Conservation (phyloP, 139 green algal genomes). For the Desmodesmus armatus region DNA sequence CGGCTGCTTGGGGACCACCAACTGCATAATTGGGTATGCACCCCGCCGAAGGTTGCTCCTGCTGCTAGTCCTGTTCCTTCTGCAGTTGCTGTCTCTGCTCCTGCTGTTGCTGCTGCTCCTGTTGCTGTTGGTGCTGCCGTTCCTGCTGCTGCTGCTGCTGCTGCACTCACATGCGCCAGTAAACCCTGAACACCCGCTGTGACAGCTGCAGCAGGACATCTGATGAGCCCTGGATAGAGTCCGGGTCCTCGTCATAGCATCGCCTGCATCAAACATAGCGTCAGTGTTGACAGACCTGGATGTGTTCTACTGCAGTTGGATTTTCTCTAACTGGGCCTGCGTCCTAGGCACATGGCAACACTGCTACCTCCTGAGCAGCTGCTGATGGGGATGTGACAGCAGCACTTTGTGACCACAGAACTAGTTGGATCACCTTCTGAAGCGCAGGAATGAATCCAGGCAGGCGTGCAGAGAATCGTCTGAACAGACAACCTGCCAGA, state of each 20-base stretch:
- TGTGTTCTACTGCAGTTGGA: background rate
- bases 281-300: background rate
- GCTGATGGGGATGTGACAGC: background rate
- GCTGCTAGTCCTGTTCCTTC: too few species aligned
- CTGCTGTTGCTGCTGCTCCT: background rate
- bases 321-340: too few species aligned
- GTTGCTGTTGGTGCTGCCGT: background rate
- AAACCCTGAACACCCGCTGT: conserved; percentile 71
- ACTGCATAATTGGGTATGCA: too few species aligned
- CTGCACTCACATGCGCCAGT: conserved; percentile 70
- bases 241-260: conserved; percentile 38
- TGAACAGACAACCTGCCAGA: conserved; percentile 63
- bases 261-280: conserved; percentile 45
- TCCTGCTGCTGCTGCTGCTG: background rate
- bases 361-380: too few species aligned
- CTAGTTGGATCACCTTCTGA: conserved; percentile 26
- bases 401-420: background rate
- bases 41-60: too few species aligned
- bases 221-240: conserved; percentile 51
- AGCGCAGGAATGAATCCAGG: conserved; percentile 79
- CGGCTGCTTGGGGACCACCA: too few species aligned
- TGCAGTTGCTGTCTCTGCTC: too few species aligned
- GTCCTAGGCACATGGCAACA: too few species aligned
- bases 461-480: conserved; percentile 64
- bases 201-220: conserved; percentile 57